Evolutionary conservation across 805 yeast species (phyloP), one percentile per base, ranked within the genome.

Genomic region (Yamadazyma sp.): DNA sequence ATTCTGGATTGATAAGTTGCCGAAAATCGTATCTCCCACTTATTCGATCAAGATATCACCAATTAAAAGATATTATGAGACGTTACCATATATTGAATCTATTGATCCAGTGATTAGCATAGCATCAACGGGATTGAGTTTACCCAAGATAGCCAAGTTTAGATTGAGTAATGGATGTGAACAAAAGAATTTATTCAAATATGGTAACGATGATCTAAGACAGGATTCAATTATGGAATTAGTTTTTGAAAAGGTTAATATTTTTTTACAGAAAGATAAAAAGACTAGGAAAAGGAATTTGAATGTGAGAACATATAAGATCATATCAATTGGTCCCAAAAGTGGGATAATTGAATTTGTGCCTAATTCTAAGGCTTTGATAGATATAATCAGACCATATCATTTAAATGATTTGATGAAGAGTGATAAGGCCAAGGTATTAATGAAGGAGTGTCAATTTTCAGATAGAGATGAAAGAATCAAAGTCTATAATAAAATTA

Each of bases 141-240:
- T 80, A 40, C 99, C 99, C 0, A 91, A 91, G 52, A 82, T 94
- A 33, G 67, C 81, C 33, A 71, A 62, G 1, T 61, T 85, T 34
- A 33, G 30, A 0, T 57, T 80, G 11, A 68, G 80, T 0, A 73
- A 78, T 49, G 98, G 98, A 0, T 43, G 56, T 0, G 49, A 38
- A 0, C 81, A 76, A 40, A 76, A 68, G 37, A 71, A 82, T 52
- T 63, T 93, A 13, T 61, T 89, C 45, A 93, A 93, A 53, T 86
- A 86, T 17, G 88, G 95, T 5, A 73, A 86, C 7, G 98, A 93
- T 60, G 98, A 93, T 59, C 63, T 93, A 34, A 66, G 98, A 33
- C 98, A 94, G 59, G 99, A 93, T 60, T 85, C 95, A 0, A 86
- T 93, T 38, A 94, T 93, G 98, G 94, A 91, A 55, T 98, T 93